These are phyloP conservation scores for Wickerhamomyces sp. DNA, from an alignment of 1,139 yeast genomes.

Conservation along the genomic window DNA sequence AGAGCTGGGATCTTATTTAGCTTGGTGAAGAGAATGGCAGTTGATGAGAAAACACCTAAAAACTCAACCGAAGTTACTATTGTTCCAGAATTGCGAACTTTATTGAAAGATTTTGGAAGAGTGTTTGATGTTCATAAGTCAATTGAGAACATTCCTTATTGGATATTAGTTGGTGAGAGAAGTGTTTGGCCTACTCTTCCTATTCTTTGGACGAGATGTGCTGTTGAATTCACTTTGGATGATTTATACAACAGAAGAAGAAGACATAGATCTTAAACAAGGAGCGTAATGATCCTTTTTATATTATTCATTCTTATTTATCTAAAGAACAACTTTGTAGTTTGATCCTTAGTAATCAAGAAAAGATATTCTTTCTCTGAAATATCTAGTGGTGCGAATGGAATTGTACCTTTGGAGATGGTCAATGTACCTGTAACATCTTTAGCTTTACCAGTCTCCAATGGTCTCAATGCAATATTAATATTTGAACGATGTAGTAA, in stretches of 20 bases:
- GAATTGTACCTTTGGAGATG: slow-evolving; percentile 49
- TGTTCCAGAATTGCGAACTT: slow-evolving; percentile 77
- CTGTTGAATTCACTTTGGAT: slow-evolving; percentile 85
- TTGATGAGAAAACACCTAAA: slow-evolving; percentile 82
- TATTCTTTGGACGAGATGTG: slow-evolving; percentile 79
- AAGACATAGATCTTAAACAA: slow-evolving; percentile 31
- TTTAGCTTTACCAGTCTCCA: slow-evolving; percentile 75
- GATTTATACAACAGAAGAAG: slow-evolving; percentile 42
- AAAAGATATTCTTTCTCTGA: slow-evolving; percentile 63
- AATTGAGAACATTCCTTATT: slow-evolving; percentile 68
- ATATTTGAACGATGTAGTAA: slow-evolving; percentile 46
- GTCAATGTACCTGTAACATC: slow-evolving; percentile 74
- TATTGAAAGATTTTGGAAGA: slow-evolving; percentile 62
- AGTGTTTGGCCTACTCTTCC: slow-evolving; percentile 94
- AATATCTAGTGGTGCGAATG: slow-evolving; percentile 27
- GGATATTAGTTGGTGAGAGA: slow-evolving; percentile 88
- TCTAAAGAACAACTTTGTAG: slow-evolving; percentile 34
- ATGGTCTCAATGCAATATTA: slow-evolving; percentile 53
- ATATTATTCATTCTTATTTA: slow-evolving; percentile 11
- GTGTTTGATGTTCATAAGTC: slow-evolving; percentile 70
- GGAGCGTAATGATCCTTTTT: not conserved
- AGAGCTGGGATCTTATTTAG: slow-evolving; percentile 72
- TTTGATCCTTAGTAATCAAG: slow-evolving; percentile 48
- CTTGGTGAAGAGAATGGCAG: slow-evolving; percentile 66
- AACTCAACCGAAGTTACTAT: slow-evolving; percentile 78